phyloP scores from a whole-genome alignment of 306 rosid species.

The Phaseolus lunatus region DNA sequence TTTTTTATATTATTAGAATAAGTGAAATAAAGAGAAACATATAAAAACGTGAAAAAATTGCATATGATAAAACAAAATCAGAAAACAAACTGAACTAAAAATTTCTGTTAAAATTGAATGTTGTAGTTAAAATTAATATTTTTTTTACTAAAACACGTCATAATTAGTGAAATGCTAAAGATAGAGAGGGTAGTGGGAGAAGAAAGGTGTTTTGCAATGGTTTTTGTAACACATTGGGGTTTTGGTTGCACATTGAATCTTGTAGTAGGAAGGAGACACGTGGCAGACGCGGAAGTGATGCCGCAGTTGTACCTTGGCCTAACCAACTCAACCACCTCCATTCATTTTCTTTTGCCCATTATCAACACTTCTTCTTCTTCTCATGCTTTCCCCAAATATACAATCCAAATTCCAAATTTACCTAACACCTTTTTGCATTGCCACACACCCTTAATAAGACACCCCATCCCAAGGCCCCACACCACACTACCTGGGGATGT shows the following conservation, averaged over 20 bases:
- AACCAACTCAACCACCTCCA: constrained; percentile 48
- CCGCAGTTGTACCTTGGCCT: constrained; percentile 47
- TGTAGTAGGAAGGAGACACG: constrained; percentile 31
- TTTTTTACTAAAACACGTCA: not conserved
- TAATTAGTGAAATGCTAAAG: not conserved
- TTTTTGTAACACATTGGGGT: not conserved
- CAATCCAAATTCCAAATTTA: constrained; percentile 39
- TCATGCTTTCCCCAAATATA: constrained; percentile 19
- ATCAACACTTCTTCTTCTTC: constrained; percentile 2
- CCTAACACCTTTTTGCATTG: constrained; percentile 32
- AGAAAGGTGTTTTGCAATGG: not conserved
- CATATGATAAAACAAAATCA: too few relatives aligned
- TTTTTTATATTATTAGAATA: too few relatives aligned
- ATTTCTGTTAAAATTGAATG: too few relatives aligned
- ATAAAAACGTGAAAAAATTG: too few relatives aligned
- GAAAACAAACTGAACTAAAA: too few relatives aligned
- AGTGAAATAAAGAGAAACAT: too few relatives aligned
- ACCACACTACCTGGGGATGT: not conserved
- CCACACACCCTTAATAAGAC: not conserved
- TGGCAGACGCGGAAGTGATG: constrained; percentile 40
- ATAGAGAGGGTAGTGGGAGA: not conserved
- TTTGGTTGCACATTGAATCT: too few relatives aligned
- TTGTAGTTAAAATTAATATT: too few relatives aligned
- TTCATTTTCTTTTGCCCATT: not conserved
- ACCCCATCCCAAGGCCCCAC: constrained; percentile 12